These are phyloP conservation scores for Gypsophila paniculata DNA, from an alignment of 179 eudicot genomes.

Conservation along the genomic window DNA sequence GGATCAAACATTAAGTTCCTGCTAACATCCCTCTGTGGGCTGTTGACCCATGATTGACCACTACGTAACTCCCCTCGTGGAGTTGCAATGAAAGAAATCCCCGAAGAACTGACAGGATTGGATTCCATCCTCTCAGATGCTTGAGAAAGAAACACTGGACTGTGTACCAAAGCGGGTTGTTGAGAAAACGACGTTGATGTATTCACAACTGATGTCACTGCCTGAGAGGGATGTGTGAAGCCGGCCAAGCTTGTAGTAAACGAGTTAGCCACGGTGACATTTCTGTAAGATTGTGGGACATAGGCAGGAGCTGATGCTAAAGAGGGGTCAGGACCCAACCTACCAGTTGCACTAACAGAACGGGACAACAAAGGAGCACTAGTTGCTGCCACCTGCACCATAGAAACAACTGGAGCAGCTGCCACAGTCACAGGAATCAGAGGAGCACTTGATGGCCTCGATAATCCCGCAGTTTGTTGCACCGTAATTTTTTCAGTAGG, in stretches of 20 bases:
- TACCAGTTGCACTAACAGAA: slow-evolving; percentile 70
- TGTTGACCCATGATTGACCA: slow-evolving; percentile 47
- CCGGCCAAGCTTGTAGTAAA: slow-evolving; percentile 34
- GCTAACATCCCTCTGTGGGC: slow-evolving; percentile 40
- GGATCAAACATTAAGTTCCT: slow-evolving; percentile 40
- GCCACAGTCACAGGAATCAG: slow-evolving; percentile 44
- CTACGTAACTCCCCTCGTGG: slow-evolving; percentile 34
- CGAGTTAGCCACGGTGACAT: slow-evolving; percentile 60
- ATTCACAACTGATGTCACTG: slow-evolving; percentile 33
- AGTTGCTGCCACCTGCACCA: slow-evolving; percentile 41
- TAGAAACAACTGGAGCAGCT: slow-evolving; percentile 44
- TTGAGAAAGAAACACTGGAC: slow-evolving; percentile 36
- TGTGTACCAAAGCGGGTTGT: slow-evolving; percentile 31
- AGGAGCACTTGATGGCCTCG: slow-evolving; percentile 86
- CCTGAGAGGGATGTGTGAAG: slow-evolving; percentile 35
- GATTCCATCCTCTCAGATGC: slow-evolving; percentile 42
- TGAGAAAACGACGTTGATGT: slow-evolving; percentile 46
- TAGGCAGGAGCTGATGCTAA: slow-evolving; percentile 38
- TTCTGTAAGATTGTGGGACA: slow-evolving; percentile 65
- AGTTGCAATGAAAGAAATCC: slow-evolving; percentile 44
- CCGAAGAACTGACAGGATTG: slow-evolving; percentile 30
- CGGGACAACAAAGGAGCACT: slow-evolving; percentile 54
- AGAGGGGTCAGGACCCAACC: slow-evolving; percentile 67
- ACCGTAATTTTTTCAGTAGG: slow-evolving; percentile 40
- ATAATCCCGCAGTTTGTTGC: slow-evolving; percentile 41